Evolutionary conservation across 1,284 basidiomycete genomes (phyloP), one percentile per base, ranked within the genome.

Genomic region (Trametes versicolor): DNA sequence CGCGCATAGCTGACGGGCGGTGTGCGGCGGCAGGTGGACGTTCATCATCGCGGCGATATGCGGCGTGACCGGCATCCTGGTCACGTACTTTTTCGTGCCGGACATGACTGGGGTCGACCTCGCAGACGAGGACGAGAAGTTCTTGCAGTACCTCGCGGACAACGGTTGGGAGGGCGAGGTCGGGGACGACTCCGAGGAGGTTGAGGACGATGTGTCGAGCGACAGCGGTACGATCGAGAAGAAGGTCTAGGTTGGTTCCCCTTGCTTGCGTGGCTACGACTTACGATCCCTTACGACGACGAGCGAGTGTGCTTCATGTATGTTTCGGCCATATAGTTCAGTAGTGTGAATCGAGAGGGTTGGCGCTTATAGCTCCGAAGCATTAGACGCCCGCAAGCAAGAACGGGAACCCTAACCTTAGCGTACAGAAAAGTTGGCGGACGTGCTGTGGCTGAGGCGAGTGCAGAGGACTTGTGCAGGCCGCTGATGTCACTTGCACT

Each of bases 31-130:
- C 68, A 89, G 86, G 63, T 92, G 83, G 87, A 90, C 88, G 3
- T 91, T 91, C 71, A 91, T 91, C 72, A 84, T 91, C 70, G 84
- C 85, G 60, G 90, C 89, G n/a, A 86, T 89, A 54, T 90, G 86
- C 65, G 89, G 89, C 48, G 77, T 87, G 52, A 78, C 78, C 21
- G 90, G 89, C 29, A 84, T 92, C 58, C 58, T 90, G 29, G 82
- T 91, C 58, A 89, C 90, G 1, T 91, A 86, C 70, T 87, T 90
- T 74, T 91, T 88, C 73, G 83, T 91, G 2, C 87, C 88, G 12
- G 88, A 91, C 69, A 86, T 87, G 85, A 91, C 87, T 47, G 87
- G 86, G 12, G 78, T 86, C 9, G 89, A 92, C 72, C 81, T 92
- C n/a, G 86, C 84, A 1, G 86, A 87, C 7, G 90, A 91, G 72